A percentile compares a stretch with the other conserved stretches of the same genome.
Evolutionary conservation across 192 early-diverging fungal genomes (phyloP).

Genomic region (Coemansia sp.): DNA sequence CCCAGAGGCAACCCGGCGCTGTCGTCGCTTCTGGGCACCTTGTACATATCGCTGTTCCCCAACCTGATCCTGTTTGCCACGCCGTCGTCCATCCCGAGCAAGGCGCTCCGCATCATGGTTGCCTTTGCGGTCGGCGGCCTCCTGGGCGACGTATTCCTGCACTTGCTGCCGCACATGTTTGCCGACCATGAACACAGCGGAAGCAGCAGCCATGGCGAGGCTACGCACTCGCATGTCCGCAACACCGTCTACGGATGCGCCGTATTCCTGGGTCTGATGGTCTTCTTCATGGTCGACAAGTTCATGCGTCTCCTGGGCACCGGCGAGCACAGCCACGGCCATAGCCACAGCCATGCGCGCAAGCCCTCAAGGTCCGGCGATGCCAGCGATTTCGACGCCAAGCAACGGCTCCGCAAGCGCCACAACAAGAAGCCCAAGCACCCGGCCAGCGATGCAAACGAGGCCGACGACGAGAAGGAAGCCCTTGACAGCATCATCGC

Average conservation of each 20-base stretch:
- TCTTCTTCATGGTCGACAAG: constrained; percentile 84
- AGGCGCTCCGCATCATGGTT: constrained; percentile 67
- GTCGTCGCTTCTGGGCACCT: constrained; percentile 67
- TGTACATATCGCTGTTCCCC: constrained; percentile 82
- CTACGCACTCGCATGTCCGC: constrained; percentile 54
- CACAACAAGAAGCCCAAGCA: constrained; percentile 18
- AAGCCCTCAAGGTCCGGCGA: constrained; percentile 22
- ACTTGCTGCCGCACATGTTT: constrained; percentile 80
- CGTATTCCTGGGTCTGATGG: constrained; percentile 74
- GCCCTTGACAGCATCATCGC: constrained; percentile 2
- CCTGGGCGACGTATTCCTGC: constrained; percentile 83
- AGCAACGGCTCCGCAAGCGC: constrained; percentile 37
- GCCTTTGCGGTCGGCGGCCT: constrained; percentile 87
- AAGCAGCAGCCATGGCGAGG: constrained; percentile 44
- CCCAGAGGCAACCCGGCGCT: constrained; percentile 53
- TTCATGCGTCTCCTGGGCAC: constrained; percentile 76
- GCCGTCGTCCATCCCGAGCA: constrained; percentile 65
- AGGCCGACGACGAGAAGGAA: constrained; percentile 54
- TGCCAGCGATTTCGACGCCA: constrained; percentile 24
- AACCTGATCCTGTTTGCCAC: constrained; percentile 80
- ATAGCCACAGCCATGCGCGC: constrained; percentile 35
- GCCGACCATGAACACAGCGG: constrained; percentile 52
- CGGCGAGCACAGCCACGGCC: constrained; percentile 64
- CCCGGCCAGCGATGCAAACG: constrained; percentile 25
- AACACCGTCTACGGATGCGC: constrained; percentile 69